Evolutionary conservation across 495 filamentous ascomycete species (phyloP).

Genomic region (Aspergillus cristatus): DNA sequence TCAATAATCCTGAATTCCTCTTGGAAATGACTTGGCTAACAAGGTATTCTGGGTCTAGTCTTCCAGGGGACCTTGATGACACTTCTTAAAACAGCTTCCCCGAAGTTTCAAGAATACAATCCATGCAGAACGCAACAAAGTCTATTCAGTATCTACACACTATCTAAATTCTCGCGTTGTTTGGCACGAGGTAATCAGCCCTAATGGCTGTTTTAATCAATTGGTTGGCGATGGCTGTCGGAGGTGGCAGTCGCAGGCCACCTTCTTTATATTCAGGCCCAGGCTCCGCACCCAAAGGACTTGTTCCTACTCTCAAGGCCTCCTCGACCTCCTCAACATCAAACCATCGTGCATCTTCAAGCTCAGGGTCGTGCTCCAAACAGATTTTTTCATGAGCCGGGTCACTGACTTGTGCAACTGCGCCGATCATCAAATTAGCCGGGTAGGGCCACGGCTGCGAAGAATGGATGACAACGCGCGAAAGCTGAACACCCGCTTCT

Average conservation of each 20-base stretch:
- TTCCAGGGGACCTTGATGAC: too few relatives aligned
- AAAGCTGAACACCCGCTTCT: constrained; percentile 76
- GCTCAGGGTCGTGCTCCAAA: constrained; percentile 80
- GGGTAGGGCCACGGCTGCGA: constrained; percentile 91
- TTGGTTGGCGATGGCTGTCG: constrained; percentile 74
- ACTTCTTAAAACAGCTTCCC: too few relatives aligned
- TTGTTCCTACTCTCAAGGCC: constrained; percentile 50
- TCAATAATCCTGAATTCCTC: too few relatives aligned
- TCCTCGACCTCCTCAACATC: constrained; percentile 49
- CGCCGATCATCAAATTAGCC: constrained; percentile 89
- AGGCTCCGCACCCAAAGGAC: constrained; percentile 56
- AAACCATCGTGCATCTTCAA: constrained; percentile 86
- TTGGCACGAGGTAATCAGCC: constrained; percentile 35
- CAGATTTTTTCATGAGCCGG: constrained; percentile 70
- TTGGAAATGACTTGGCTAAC: too few relatives aligned
- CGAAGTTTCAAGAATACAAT: too few relatives aligned
- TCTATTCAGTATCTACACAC: too few relatives aligned
- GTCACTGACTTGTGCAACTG: constrained; percentile 71
- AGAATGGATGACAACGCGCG: constrained; percentile 82
- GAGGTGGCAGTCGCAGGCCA: constrained; percentile 58
- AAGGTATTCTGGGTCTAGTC: too few relatives aligned
- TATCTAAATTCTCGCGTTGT: constrained; percentile 28
- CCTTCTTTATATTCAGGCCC: constrained; percentile 63
- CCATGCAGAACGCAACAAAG: too few relatives aligned
- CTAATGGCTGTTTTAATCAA: constrained; percentile 47